Conservation (phyloP, 257 asterid genomes). For the Salvia hispanica region DNA sequence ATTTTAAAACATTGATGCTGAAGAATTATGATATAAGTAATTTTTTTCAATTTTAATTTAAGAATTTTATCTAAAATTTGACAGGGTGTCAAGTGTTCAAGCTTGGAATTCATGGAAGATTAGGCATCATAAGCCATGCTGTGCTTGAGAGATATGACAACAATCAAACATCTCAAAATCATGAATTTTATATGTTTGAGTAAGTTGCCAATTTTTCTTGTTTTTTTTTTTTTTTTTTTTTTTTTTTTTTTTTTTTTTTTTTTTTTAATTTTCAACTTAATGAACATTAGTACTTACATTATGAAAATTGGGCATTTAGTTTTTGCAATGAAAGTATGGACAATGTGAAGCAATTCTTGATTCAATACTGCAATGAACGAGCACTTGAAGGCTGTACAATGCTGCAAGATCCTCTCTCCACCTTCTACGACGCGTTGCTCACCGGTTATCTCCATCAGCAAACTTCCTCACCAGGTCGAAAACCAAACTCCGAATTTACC, state of each 20-base stretch:
- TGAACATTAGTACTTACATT: neutral
- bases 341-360: slow-evolving; percentile 57
- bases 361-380: slow-evolving; percentile 57
- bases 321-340: slow-evolving; percentile 50
- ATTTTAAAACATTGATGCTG: no score
- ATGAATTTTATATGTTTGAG: slow-evolving; percentile 57
- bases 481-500: neutral
- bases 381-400: slow-evolving; percentile 48
- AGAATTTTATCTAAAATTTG: neutral
- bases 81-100: slow-evolving; percentile 46
- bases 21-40: no score
- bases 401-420: slow-evolving; percentile 56
- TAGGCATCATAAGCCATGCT: slow-evolving; percentile 65
- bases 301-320: slow-evolving; percentile 36
- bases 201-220: slow-evolving; percentile 30
- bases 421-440: slow-evolving; percentile 57
- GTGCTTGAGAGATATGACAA: slow-evolving; percentile 43
- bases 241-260: no score
- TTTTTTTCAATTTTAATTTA: neutral
- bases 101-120: slow-evolving; percentile 67
- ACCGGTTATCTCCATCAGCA: slow-evolving; percentile 44
- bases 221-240: no score
- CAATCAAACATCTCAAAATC: slow-evolving; percentile 35
- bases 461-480: slow-evolving; percentile 16
- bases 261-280: no score